Percentiles rank a stretch among this genome's conserved stretches.
These are phyloP conservation scores for Ziziphus jujuba DNA, from an alignment of 306 rosid species.

Conservation along the genomic window DNA sequence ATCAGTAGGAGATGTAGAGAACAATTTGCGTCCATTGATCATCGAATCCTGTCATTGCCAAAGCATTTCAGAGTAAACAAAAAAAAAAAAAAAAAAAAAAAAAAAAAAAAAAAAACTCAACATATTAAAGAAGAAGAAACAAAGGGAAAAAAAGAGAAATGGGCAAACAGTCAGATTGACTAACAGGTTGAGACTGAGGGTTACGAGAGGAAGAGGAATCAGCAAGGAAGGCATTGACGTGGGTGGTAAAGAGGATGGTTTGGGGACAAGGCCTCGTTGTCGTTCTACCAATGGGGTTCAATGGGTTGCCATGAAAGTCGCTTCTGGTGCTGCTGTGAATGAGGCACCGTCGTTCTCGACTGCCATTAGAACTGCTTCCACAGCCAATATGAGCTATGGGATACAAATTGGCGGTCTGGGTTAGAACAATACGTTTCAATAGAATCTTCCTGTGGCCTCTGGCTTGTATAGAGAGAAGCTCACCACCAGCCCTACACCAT, in stretches of 20 bases:
- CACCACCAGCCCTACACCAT: slow-evolving; percentile 30
- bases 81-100: too few relatives aligned
- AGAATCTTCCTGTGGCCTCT: slow-evolving; percentile 8
- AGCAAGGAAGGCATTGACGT: slow-evolving; percentile 34
- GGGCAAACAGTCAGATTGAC: slow-evolving; percentile 4
- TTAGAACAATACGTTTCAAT: neutral
- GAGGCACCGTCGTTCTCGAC: slow-evolving; percentile 5
- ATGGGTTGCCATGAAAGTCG: slow-evolving; percentile 24
- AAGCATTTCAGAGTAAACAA: neutral
- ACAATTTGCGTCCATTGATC: slow-evolving; percentile 28
- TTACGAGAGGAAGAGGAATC: slow-evolving; percentile 26
- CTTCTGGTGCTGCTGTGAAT: slow-evolving; percentile 18
- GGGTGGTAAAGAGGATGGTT: slow-evolving; percentile 13
- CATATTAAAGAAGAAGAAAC: neutral
- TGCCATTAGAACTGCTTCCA: neutral
- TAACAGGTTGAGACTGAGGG: slow-evolving; percentile 31
- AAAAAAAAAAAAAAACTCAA: too few relatives aligned
- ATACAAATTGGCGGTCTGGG: neutral
- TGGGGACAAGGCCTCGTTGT: slow-evolving; percentile 8
- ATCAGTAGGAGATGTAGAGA: slow-evolving; percentile 41
- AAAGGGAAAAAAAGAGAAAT: neutral
- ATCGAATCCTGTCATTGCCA: slow-evolving; percentile 21
- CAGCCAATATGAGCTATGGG: neutral
- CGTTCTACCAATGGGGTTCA: neutral
- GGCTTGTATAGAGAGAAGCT: slow-evolving; percentile 18